Evolutionary conservation across 2,329 filamentous ascomycete genomes (phyloP).

Genomic region (Claviceps humidiphila): DNA sequence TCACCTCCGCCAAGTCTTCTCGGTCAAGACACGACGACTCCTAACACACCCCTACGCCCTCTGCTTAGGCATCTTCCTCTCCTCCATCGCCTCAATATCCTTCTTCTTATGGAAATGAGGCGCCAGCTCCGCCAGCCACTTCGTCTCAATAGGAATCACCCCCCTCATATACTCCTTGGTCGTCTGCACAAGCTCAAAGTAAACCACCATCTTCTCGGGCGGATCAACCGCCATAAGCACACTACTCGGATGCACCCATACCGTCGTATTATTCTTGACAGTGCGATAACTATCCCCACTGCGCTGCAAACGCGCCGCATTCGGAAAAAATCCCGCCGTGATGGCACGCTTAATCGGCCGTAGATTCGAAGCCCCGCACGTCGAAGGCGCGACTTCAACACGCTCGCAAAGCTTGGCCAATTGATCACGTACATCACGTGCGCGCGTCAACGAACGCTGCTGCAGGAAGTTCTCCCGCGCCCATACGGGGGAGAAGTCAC

Average conservation of each 20-base stretch:
- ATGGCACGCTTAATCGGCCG: slow-evolving; percentile 73
- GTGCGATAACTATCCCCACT: slow-evolving; percentile 83
- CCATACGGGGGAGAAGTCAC: slow-evolving; percentile 80
- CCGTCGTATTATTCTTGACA: slow-evolving; percentile 77
- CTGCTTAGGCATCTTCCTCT: slow-evolving; percentile 45
- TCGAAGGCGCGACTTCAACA: slow-evolving; percentile 66
- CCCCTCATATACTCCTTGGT: slow-evolving; percentile 88
- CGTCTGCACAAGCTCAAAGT: slow-evolving; percentile 70
- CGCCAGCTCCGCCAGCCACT: slow-evolving; percentile 80
- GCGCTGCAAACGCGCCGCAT: slow-evolving; percentile 71
- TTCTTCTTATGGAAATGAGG: slow-evolving; percentile 92
- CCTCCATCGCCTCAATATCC: slow-evolving; percentile 71
- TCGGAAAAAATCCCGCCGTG: slow-evolving; percentile 86
- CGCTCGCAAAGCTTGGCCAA: slow-evolving; percentile 84
- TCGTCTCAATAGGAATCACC: slow-evolving; percentile 69
- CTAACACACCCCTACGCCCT: slow-evolving; percentile 5
- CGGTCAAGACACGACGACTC: background rate
- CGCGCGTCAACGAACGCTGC: slow-evolving; percentile 75
- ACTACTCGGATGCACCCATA: slow-evolving; percentile 82
- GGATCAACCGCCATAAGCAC: slow-evolving; percentile 70
- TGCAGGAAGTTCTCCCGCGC: slow-evolving; percentile 87
- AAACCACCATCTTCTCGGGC: slow-evolving; percentile 68
- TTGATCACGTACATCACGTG: slow-evolving; percentile 85
- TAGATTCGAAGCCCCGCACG: slow-evolving; percentile 56
- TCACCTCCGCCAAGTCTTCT: too few relatives aligned